Conservation (phyloP, 352 stramenopile species). For the Phytopythium sindhum region DNA sequence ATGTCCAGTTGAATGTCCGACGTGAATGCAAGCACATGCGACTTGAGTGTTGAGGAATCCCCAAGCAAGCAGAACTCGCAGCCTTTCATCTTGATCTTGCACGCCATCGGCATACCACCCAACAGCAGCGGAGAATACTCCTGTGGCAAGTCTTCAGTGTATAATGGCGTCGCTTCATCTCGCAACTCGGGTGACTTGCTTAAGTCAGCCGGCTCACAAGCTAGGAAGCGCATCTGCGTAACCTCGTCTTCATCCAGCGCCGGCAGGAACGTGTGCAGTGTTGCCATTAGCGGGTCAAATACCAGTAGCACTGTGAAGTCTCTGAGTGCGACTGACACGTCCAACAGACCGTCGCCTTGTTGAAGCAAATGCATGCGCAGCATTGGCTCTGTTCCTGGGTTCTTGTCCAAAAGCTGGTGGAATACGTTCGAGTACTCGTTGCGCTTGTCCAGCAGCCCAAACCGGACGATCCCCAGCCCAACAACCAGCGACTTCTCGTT, state of each 20-base stretch:
- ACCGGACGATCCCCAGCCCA: slow-evolving; percentile 47
- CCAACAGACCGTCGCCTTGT: slow-evolving; percentile 46
- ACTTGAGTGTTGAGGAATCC: slow-evolving; percentile 66
- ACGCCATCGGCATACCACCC: slow-evolving; percentile 44
- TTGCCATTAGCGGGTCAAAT: slow-evolving; percentile 67
- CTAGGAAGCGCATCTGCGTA: slow-evolving; percentile 71
- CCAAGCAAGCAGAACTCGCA: slow-evolving; percentile 79
- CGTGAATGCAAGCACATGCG: slow-evolving; percentile 79
- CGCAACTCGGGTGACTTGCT: slow-evolving; percentile 56
- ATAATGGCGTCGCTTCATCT: slow-evolving; percentile 42
- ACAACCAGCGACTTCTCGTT: slow-evolving; percentile 35
- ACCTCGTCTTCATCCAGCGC: slow-evolving; percentile 65
- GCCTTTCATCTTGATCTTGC: slow-evolving; percentile 45
- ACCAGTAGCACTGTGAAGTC: slow-evolving; percentile 71
- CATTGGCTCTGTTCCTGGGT: slow-evolving; percentile 55
- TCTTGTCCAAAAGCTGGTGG: slow-evolving; percentile 69
- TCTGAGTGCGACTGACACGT: slow-evolving; percentile 48
- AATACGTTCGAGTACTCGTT: slow-evolving; percentile 68
- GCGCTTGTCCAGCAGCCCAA: slow-evolving; percentile 71
- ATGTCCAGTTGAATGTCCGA: slow-evolving; percentile 67
- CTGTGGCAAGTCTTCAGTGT: slow-evolving; percentile 52
- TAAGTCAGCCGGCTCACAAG: slow-evolving; percentile 34
- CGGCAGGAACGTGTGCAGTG: slow-evolving; percentile 54
- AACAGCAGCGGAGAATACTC: slow-evolving; percentile 73
- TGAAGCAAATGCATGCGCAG: slow-evolving; percentile 48